Percentiles rank a stretch among this genome's conserved stretches.
Evolutionary conservation across 768 basidiomycete genomes (phyloP).

Genomic region (Panus rudis): DNA sequence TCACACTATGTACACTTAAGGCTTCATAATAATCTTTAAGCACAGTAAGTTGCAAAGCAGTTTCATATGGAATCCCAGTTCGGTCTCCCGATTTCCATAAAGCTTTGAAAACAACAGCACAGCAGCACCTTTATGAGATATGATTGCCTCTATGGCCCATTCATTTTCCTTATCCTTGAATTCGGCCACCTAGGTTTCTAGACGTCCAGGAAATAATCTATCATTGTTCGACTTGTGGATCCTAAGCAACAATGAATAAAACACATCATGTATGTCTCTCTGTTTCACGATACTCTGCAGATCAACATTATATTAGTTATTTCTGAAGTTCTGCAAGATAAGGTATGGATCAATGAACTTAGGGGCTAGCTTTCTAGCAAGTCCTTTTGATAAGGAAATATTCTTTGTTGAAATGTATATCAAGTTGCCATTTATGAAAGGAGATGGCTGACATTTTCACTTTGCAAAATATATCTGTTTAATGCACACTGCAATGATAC

Average conservation of each 20-base stretch:
- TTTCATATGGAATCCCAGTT: constrained; percentile 3
- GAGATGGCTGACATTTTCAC: constrained; percentile 6
- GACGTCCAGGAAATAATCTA: constrained; percentile 17
- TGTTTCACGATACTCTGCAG: constrained; percentile 19
- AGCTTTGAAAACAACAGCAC: constrained; percentile 2
- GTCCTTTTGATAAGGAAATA: constrained; percentile 25
- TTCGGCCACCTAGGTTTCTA: constrained; percentile 2
- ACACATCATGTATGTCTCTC: constrained; percentile 21
- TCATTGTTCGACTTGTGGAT: constrained; percentile 31
- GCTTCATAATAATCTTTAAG: constrained; percentile 4
- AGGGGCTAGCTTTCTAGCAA: constrained; percentile 28
- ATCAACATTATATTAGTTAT: constrained; percentile 13
- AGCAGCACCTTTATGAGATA: background rate
- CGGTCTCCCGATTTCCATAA: constrained; percentile 5
- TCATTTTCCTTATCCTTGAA: constrained; percentile 13
- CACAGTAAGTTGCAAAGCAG: background rate
- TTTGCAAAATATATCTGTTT: constrained; percentile 27
- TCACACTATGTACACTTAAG: background rate
- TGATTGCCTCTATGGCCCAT: constrained; percentile 18
- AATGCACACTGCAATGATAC: constrained; percentile 27
- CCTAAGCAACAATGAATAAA: constrained; percentile 25
- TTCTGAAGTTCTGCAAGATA: constrained; percentile 9
- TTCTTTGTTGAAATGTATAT: constrained; percentile 33
- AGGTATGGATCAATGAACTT: constrained; percentile 25
- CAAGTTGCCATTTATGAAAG: constrained; percentile 16